Base-by-base conservation (phyloP, 164 flowering plant species). In the Buxus sempervirens region DNA sequence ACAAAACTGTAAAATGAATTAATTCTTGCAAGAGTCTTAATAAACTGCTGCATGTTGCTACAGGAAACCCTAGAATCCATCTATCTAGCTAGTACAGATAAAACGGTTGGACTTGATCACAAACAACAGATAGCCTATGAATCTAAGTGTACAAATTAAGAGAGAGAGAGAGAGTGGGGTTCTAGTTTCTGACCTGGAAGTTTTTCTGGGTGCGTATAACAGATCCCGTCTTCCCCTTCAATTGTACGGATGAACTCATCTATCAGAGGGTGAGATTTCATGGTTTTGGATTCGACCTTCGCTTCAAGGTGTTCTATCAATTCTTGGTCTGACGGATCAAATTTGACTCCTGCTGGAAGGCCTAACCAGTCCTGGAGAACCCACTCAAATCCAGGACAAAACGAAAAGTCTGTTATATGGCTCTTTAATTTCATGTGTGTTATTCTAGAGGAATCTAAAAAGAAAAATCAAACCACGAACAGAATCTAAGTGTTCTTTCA, bases 211-310 rank as follows among this genome's bases (percentile, higher is more conserved):
- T 92, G 97, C 55, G 96, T 92, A 58, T 92, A 92, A 69, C 97
- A 92, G 81, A 92, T 92, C 62, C 97, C 97, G 79, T 90, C 97
- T 80, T 92, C 97, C 1, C 96, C 97, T 82, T 90, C 91, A 79
- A 92, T 87, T 0, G 97, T 90, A 22, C 94, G 96, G 65, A 92
- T 90, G 81, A 92, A 92, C 77, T 88, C 96, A 78, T 92, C 94
- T 16, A 92, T 92, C 70, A 92, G 74, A 75, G 97, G 97, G 76
- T 91, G 97, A 63, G 97, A 85, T 73, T 88, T 88, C 58, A 79
- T 76, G 73, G 86, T 84, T 65, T 81, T 82, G 36, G 80, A 83
- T 67, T 82, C 88, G 0, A 87, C 96, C 73, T 89, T 90, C 0
- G 97, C 96, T 78, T 88, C 92, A 13, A 91, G 92, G 71, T 91